Percentiles rank a stretch among this genome's conserved stretches.
Conservation (phyloP, 129 eudicot genomes). For the Cynara cardunculus region DNA sequence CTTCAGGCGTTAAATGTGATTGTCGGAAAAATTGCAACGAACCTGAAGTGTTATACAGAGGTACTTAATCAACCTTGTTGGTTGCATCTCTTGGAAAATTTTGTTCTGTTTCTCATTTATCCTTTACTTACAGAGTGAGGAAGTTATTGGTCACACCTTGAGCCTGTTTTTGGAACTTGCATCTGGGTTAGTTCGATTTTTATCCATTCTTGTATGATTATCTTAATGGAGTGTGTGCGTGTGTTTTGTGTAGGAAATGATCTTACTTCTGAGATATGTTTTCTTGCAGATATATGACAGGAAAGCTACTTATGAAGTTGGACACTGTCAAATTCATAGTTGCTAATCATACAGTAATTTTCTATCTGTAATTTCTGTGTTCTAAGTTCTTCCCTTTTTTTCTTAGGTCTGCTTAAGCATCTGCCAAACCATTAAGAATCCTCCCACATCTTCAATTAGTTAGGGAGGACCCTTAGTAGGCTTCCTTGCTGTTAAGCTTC, state of each 20-base stretch:
- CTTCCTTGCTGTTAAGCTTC: background rate
- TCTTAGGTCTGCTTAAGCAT: background rate
- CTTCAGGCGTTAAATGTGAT: constrained; percentile 70
- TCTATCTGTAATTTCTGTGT: background rate
- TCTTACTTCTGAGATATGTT: background rate
- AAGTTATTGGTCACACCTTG: constrained; percentile 88
- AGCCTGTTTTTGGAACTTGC: constrained; percentile 94
- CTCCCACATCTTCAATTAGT: background rate
- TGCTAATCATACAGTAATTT: constrained; percentile 80
- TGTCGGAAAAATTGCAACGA: constrained; percentile 90
- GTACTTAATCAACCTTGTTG: constrained; percentile 31
- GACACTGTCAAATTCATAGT: constrained; percentile 84
- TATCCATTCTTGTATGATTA: background rate
- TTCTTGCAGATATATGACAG: constrained; percentile 83
- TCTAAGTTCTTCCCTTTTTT: background rate
- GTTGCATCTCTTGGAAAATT: background rate
- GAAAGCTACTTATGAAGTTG: constrained; percentile 88
- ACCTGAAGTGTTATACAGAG: constrained; percentile 86
- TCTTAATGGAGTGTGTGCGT: background rate
- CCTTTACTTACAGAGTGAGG: constrained; percentile 67
- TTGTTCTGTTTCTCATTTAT: constrained; percentile 20
- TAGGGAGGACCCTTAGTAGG: background rate
- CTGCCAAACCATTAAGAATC: background rate
- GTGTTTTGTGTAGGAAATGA: constrained; percentile 4
- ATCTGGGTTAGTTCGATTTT: constrained; percentile 72